phyloP scores from a whole-genome alignment of 2,329 filamentous ascomycete genomes.

The Scedosporium aurantiacum region DNA sequence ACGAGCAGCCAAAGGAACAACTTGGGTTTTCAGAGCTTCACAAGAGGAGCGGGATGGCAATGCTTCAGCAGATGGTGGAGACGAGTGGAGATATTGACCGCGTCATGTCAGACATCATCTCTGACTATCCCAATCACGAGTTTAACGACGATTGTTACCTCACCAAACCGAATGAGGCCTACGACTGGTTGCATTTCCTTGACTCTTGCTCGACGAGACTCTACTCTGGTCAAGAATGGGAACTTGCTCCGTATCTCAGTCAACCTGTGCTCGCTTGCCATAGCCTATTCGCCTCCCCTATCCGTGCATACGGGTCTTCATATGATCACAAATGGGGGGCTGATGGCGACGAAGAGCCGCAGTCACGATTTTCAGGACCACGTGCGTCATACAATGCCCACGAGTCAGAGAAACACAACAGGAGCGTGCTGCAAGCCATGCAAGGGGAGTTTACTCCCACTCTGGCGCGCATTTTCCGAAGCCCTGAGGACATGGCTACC shows the following conservation, averaged over 20 bases:
- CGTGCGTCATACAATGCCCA: slow-evolving; percentile 71
- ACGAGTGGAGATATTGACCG: slow-evolving; percentile 69
- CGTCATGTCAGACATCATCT: slow-evolving; percentile 74
- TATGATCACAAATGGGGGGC: slow-evolving; percentile 25
- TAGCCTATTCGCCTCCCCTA: slow-evolving; percentile 71
- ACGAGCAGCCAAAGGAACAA: slow-evolving; percentile 46
- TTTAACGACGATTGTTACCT: slow-evolving; percentile 91
- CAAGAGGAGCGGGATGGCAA: slow-evolving; percentile 62
- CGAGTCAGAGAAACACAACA: slow-evolving; percentile 72
- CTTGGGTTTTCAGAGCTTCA: slow-evolving; percentile 62
- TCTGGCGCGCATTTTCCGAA: slow-evolving; percentile 67
- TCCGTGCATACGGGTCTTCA: slow-evolving; percentile 34
- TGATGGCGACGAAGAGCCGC: slow-evolving; percentile 37
- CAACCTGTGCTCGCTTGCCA: slow-evolving; percentile 86
- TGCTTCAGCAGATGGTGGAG: slow-evolving; percentile 65
- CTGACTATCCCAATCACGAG: slow-evolving; percentile 72
- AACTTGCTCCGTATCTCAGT: slow-evolving; percentile 75
- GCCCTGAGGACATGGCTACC: slow-evolving; percentile 62
- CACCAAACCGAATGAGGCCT: slow-evolving; percentile 74
- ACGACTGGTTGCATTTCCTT: slow-evolving; percentile 94
- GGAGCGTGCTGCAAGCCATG: slow-evolving; percentile 59
- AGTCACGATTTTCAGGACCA: slow-evolving; percentile 68
- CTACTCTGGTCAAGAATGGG: slow-evolving; percentile 83
- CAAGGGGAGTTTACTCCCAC: slow-evolving; percentile 62
- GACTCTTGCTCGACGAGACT: slow-evolving; percentile 70